Evolutionary conservation across 1,284 basidiomycete genomes (phyloP).

Genomic region (Fomitopsis palustris): DNA sequence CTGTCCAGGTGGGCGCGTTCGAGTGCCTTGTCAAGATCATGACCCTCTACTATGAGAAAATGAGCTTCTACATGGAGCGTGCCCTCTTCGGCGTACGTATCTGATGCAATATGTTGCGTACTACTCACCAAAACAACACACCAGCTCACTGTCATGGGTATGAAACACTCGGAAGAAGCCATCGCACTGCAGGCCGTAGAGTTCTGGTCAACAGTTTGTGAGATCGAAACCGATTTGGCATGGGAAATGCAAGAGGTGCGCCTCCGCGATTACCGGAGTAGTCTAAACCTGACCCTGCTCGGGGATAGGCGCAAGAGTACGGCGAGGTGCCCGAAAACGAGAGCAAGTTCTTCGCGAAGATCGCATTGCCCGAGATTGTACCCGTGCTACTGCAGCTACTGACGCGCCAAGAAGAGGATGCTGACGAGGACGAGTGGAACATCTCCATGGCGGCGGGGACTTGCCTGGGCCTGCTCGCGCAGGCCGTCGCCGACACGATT

Average conservation of each 20-base stretch:
- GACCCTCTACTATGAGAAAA: conserved; percentile 98
- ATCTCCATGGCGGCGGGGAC: conserved; percentile 97
- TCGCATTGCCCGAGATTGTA: conserved; percentile 91
- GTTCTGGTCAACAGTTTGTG: conserved; percentile 99
- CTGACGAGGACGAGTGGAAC: conserved; percentile 99
- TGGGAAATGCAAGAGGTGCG: conserved; percentile 88
- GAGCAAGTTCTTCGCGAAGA: conserved; percentile 90
- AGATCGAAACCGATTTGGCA: conserved; percentile 94
- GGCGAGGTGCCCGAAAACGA: conserved; percentile 88
- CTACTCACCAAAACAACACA: conserved; percentile 17
- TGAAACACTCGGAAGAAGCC: conserved; percentile 90
- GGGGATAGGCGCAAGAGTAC: conserved; percentile 77
- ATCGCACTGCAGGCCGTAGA: conserved; percentile 97
- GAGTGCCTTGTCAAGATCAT: conserved; percentile 97
- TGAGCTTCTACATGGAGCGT: conserved; percentile 99
- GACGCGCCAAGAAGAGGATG: conserved; percentile 94
- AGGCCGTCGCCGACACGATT: conserved; percentile 88
- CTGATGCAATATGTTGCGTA: not conserved
- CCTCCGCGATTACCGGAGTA: conserved; percentile 1
- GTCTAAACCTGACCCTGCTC: conserved; percentile 6
- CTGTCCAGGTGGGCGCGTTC: conserved; percentile 91
- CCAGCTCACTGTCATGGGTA: conserved; percentile 96
- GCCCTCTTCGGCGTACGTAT: conserved; percentile 89
- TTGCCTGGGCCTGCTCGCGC: conserved; percentile 86
- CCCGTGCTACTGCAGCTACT: conserved; percentile 90